Evolutionary conservation across 208 protist genomes (phyloP).

Genomic region (Wallacemonas sp.): DNA sequence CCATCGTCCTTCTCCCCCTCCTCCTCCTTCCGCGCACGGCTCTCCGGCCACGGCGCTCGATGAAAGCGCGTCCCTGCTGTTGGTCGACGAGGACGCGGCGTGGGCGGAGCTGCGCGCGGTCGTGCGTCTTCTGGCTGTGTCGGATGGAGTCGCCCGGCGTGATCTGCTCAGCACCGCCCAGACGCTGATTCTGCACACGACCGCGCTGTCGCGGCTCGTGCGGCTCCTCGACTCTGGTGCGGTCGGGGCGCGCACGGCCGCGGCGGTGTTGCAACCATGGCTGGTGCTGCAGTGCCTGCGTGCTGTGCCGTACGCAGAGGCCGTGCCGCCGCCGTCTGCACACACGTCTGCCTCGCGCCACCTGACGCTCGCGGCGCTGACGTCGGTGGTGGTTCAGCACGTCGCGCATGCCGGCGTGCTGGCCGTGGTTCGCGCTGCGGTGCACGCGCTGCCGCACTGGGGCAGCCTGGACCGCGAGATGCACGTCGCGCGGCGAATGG

Average conservation of each 20-base stretch:
- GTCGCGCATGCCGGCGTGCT: neutral
- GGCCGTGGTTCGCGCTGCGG: neutral
- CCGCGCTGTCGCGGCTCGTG: neutral
- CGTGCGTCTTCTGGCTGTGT: neutral
- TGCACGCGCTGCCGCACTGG: neutral
- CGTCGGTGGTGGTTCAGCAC: conserved; percentile 12
- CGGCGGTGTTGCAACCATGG: neutral
- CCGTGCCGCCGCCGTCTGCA: too few relatives aligned
- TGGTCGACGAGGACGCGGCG: neutral
- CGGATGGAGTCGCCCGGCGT: neutral
- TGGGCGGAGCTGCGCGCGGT: neutral
- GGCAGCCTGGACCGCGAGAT: neutral
- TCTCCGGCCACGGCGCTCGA: too few relatives aligned
- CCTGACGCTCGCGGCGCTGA: conserved; percentile 13
- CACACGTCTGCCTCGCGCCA: too few relatives aligned
- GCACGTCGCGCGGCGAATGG: neutral
- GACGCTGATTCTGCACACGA: neutral
- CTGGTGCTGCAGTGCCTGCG: neutral
- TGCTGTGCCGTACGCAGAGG: neutral
- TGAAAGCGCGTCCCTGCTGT: neutral
- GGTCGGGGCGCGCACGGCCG: neutral
- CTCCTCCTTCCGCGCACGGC: too few relatives aligned
- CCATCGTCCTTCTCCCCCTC: too few relatives aligned
- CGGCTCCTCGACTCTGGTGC: neutral
- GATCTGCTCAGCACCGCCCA: neutral